Percentiles rank a stretch among this genome's conserved stretches.
phyloP scores from a whole-genome alignment of 306 rosid genomes.

The Echinosophora koreensis region DNA sequence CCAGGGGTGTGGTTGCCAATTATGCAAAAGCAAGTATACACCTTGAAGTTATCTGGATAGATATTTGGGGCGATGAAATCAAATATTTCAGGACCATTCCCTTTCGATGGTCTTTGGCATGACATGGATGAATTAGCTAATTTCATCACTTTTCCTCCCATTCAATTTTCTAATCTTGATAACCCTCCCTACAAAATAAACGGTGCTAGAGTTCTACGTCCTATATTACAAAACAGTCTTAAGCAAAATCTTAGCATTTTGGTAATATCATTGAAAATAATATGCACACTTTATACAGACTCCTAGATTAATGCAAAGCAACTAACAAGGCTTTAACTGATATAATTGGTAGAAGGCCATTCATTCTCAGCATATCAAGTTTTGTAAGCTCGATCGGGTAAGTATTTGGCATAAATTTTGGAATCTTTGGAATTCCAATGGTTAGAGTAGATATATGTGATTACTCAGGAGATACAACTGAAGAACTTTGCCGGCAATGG shows the following conservation, averaged over 20 bases:
- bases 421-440: constrained; percentile 89
- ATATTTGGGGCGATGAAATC: constrained; percentile 86
- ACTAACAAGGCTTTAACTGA: constrained; percentile 66
- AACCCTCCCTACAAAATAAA: constrained; percentile 85
- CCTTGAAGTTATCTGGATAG: constrained; percentile 95
- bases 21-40: constrained; percentile 78
- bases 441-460: constrained; percentile 96
- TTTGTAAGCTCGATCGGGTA: no score
- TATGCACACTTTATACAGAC: constrained; percentile 80
- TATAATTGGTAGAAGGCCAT: constrained; percentile 84
- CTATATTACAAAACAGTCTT: constrained; percentile 65
- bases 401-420: no score
- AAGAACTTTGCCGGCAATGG: constrained; percentile 91
- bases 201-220: constrained; percentile 46
- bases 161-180: constrained; percentile 68
- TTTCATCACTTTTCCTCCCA: constrained; percentile 66
- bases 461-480: constrained; percentile 64
- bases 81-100: constrained; percentile 62
- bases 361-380: constrained; percentile 83
- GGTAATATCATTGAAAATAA: constrained; percentile 77
- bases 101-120: constrained; percentile 87
- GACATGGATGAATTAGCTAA: constrained; percentile 89
- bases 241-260: constrained; percentile 67
- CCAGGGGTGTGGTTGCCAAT: constrained; percentile 70
- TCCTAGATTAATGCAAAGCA: constrained; percentile 70